phyloP scores from a whole-genome alignment of 306 rosid species.

The Glycine soja region DNA sequence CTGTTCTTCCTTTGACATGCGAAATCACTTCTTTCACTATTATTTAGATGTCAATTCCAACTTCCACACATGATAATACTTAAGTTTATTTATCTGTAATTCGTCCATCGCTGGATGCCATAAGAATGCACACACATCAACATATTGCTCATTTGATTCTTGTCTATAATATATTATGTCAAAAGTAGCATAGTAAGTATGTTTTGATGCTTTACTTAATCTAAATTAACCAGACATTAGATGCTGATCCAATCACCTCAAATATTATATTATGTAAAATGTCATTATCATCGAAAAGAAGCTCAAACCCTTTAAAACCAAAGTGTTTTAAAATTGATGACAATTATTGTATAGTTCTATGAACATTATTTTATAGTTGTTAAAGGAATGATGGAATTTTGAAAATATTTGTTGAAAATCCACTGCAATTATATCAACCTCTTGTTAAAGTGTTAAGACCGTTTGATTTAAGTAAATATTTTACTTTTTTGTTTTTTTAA shows the following conservation, averaged over 20 bases:
- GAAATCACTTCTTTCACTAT: conserved; percentile 10
- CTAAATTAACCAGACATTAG: conserved; percentile 31
- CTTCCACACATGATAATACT: neutral
- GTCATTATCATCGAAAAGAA: conserved; percentile 43
- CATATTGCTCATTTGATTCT: conserved; percentile 43
- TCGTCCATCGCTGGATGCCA: conserved; percentile 40
- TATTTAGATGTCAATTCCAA: conserved; percentile 4
- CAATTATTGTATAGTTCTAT: neutral
- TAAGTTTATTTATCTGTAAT: conserved; percentile 15
- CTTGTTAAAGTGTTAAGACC: neutral
- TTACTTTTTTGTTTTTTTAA: neutral
- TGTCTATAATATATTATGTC: conserved; percentile 21
- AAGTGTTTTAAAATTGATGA: conserved; percentile 26
- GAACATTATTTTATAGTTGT: conserved; percentile 33
- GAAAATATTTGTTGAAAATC: neutral
- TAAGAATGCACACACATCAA: conserved; percentile 33
- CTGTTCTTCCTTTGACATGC: neutral
- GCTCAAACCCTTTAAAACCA: conserved; percentile 27
- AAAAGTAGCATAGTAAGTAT: conserved; percentile 37
- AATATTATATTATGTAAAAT: conserved; percentile 40
- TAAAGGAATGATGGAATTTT: conserved; percentile 12
- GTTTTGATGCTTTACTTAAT: conserved; percentile 40
- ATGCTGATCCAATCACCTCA: conserved; percentile 42
- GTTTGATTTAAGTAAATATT: neutral
- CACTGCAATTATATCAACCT: neutral